Percentiles rank a stretch among this genome's conserved stretches.
These are phyloP conservation scores for Neostapfia colusana DNA, from an alignment of 176 grass and related monocot species.

Conservation along the genomic window DNA sequence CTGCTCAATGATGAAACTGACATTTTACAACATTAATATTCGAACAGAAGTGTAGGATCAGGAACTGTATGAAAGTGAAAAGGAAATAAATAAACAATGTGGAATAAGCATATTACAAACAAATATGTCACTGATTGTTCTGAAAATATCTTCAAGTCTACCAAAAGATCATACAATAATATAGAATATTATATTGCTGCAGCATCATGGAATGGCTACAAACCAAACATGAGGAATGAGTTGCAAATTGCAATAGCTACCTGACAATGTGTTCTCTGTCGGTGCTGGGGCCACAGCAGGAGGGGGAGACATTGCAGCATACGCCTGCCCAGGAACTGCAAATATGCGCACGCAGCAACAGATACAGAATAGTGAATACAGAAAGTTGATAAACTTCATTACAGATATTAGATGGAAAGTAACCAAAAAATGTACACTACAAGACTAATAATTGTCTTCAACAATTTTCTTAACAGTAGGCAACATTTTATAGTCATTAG, in stretches of 20 bases:
- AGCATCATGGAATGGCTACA: background rate
- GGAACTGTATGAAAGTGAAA: background rate
- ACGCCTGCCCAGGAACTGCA: conserved; percentile 79
- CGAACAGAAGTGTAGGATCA: conserved; percentile 2
- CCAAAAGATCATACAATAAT: conserved; percentile 2
- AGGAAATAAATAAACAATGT: conserved; percentile 8
- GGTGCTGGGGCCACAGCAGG: conserved; percentile 56
- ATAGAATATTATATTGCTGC: conserved; percentile 1
- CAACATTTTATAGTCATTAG: too few relatives aligned
- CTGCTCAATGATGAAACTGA: background rate
- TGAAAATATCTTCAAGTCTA: conserved; percentile 4
- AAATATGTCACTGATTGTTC: background rate
- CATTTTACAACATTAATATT: background rate
- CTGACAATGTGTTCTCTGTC: conserved; percentile 49
- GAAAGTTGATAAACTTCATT: conserved; percentile 4
- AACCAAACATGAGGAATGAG: background rate
- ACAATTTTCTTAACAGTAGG: too few relatives aligned
- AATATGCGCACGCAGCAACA: conserved; percentile 4
- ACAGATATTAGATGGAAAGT: background rate
- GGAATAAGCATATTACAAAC: conserved; percentile 1
- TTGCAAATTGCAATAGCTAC: conserved; percentile 40
- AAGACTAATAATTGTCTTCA: too few relatives aligned
- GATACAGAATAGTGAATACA: conserved; percentile 20
- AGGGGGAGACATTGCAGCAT: conserved; percentile 46
- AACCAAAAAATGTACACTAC: background rate